Evolutionary conservation across 2,329 filamentous ascomycete genomes (phyloP).

Genomic region (Xylariaceae sp.): DNA sequence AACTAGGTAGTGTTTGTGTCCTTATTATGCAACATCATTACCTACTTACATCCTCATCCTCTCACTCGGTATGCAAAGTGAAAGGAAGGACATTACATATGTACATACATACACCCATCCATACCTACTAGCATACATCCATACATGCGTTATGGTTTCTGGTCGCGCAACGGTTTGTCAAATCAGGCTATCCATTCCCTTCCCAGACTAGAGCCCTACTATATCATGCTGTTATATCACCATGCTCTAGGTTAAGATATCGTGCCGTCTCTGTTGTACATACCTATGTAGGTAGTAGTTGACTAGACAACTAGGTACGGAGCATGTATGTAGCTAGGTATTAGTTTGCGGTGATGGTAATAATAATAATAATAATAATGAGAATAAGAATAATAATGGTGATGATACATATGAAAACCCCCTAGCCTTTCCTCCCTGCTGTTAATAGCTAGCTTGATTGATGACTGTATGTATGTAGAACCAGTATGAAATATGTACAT

Average conservation of each 20-base stretch:
- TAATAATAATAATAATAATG: background rate
- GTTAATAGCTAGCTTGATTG: background rate
- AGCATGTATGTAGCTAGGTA: no score
- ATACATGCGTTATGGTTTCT: no score
- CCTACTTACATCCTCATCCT: no score
- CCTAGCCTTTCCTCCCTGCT: background rate
- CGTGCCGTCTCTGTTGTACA: background rate
- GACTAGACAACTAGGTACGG: no score
- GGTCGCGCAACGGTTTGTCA: conserved; percentile 22
- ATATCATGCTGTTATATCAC: background rate
- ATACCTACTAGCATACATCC: no score
- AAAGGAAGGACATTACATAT: background rate
- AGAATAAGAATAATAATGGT: background rate
- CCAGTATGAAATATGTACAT: no score
- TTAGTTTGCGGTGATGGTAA: background rate
- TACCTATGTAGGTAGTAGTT: no score
- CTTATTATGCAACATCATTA: conserved; percentile 21
- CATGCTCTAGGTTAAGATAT: no score
- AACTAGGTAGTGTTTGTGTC: conserved; percentile 14
- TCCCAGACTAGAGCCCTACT: background rate
- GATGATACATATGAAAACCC: background rate
- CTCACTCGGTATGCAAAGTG: conserved; percentile 16
- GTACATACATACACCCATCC: no score
- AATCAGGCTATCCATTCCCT: background rate
- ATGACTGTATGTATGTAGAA: background rate